Evolutionary conservation across 2,329 filamentous ascomycete species (phyloP).

Genomic region (Periconia sp.): DNA sequence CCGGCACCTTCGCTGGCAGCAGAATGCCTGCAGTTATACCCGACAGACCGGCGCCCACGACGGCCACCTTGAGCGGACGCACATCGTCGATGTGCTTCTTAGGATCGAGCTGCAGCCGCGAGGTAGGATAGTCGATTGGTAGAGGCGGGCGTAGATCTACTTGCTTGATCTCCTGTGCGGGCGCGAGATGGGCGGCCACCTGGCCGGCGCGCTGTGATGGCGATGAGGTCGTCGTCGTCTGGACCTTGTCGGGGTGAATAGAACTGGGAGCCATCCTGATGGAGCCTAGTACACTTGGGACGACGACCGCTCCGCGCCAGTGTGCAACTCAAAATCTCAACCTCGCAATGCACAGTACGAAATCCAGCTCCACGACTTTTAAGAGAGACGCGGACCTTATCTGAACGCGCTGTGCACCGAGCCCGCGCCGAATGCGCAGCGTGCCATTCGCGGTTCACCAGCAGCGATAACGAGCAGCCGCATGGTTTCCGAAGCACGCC

Average conservation of each 20-base stretch:
- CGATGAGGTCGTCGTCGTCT: slow-evolving; percentile 15
- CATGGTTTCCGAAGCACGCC: slow-evolving; percentile 31
- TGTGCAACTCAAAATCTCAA: not conserved
- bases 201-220: slow-evolving; percentile 34
- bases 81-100: slow-evolving; percentile 38
- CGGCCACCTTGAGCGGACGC: slow-evolving; percentile 56
- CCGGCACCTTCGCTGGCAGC: slow-evolving; percentile 71
- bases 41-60: slow-evolving; percentile 69
- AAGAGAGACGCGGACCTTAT: no score
- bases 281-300: slow-evolving; percentile 4
- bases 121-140: slow-evolving; percentile 33
- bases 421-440: not conserved
- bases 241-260: slow-evolving; percentile 20
- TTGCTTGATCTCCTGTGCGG: slow-evolving; percentile 20
- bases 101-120: slow-evolving; percentile 31
- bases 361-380: not conserved
- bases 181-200: slow-evolving; percentile 32
- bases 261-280: slow-evolving; percentile 23
- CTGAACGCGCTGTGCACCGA: not conserved
- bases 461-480: slow-evolving; percentile 7
- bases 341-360: not conserved
- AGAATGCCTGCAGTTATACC: slow-evolving; percentile 70
- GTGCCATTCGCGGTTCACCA: slow-evolving; percentile 1
- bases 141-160: slow-evolving; percentile 15
- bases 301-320: not conserved